Percentiles rank a stretch among this genome's conserved stretches.
Conservation (phyloP, 805 yeast species). For the Spencermartinsiella europaea region DNA sequence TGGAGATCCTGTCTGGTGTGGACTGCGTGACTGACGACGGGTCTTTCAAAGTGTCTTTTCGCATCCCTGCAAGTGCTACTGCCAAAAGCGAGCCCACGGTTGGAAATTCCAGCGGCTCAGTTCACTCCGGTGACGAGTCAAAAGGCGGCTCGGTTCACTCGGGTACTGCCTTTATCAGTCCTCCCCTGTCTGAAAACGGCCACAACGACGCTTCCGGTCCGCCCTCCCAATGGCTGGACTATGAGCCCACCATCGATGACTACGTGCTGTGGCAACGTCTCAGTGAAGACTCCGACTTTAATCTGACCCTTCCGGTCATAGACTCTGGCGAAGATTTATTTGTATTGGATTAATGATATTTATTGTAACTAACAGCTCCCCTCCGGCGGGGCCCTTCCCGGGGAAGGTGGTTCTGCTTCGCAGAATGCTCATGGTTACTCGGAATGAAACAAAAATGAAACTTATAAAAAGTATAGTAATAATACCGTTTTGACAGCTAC, state of each 20-base stretch:
- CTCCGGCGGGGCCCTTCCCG: no score
- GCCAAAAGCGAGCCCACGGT: background rate
- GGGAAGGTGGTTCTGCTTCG: no score
- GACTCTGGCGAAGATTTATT: background rate
- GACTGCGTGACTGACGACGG: background rate
- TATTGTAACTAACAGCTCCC: no score
- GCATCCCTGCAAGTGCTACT: background rate
- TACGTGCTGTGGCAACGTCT: background rate
- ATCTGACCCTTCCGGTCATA: background rate
- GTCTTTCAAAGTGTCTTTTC: background rate
- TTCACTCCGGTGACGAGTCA: background rate
- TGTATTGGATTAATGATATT: background rate
- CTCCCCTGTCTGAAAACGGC: background rate
- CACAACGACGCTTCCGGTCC: background rate
- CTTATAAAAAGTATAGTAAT: no score
- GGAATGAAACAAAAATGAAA: no score
- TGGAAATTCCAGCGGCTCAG: background rate
- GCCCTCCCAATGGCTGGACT: background rate
- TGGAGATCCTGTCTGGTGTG: background rate
- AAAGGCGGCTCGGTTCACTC: no score
- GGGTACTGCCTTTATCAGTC: background rate
- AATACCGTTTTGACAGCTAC: no score
- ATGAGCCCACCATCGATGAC: slow-evolving; percentile 1
- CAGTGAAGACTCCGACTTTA: background rate
- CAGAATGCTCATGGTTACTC: no score